These are phyloP conservation scores for Pestalotiopsis sp. DNA, from an alignment of 2,329 filamentous ascomycete genomes.

Conservation along the genomic window DNA sequence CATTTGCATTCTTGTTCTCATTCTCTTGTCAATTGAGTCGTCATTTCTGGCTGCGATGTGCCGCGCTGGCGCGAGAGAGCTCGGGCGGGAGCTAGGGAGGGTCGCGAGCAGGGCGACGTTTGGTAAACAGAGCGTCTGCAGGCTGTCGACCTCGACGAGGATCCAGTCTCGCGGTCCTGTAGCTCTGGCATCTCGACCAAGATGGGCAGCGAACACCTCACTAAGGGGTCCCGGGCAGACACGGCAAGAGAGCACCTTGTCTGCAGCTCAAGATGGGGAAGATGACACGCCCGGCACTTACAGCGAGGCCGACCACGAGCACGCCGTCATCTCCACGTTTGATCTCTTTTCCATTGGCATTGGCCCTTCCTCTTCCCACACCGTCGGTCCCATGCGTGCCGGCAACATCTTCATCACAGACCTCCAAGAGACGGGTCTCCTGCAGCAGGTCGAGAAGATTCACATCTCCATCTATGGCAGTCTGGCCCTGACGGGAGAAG, in stretches of 20 bases:
- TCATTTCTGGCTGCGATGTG: conserved; percentile 22
- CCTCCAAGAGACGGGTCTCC: conserved; percentile 45
- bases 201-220: neutral
- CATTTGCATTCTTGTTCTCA: neutral
- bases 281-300: conserved; percentile 43
- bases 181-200: neutral
- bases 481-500: conserved; percentile 52
- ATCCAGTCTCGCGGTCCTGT: neutral
- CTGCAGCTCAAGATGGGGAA: conserved; percentile 20
- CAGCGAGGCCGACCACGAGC: conserved; percentile 52
- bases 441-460: conserved; percentile 48
- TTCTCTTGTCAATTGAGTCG: neutral
- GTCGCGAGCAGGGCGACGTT: conserved; percentile 12
- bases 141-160: neutral
- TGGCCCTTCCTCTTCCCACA: conserved; percentile 53
- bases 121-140: conserved; percentile 11
- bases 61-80: conserved; percentile 24
- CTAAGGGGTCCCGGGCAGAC: conserved; percentile 17
- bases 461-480: conserved; percentile 52
- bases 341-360: conserved; percentile 56
- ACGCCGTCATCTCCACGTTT: conserved; percentile 55
- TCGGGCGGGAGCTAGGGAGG: conserved; percentile 21
- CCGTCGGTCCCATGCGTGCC: conserved; percentile 54
- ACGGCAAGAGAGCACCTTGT: conserved; percentile 19
- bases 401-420: conserved; percentile 54